Conservation (phyloP, 202 grass and related monocot genomes). For the Hordeum pubiflorum region DNA sequence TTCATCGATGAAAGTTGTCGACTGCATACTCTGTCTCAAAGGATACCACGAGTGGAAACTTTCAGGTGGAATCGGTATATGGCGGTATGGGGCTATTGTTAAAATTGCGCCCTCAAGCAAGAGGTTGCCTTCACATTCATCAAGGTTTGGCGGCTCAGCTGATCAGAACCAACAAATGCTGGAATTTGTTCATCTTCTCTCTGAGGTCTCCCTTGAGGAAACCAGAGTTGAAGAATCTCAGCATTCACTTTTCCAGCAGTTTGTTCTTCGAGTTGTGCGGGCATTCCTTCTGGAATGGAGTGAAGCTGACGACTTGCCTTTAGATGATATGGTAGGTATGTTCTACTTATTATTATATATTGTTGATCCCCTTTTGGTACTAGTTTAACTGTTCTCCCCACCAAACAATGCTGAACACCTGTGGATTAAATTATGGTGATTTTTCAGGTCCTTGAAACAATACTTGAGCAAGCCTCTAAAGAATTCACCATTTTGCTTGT, state of each 20-base stretch:
- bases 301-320: slow-evolving; percentile 45
- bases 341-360: slow-evolving; percentile 19
- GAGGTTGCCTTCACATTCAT: slow-evolving; percentile 31
- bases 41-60: slow-evolving; percentile 77
- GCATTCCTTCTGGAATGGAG: slow-evolving; percentile 54
- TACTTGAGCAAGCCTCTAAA: slow-evolving; percentile 67
- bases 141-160: slow-evolving; percentile 29
- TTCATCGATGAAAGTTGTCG: slow-evolving; percentile 66
- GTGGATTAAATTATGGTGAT: not conserved
- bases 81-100: slow-evolving; percentile 72
- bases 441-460: slow-evolving; percentile 61
- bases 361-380: not conserved
- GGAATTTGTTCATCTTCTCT: slow-evolving; percentile 61
- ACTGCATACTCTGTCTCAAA: slow-evolving; percentile 86
- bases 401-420: not conserved
- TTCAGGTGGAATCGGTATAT: slow-evolving; percentile 70
- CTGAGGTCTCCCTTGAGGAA: slow-evolving; percentile 64
- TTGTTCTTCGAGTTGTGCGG: slow-evolving; percentile 53
- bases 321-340: slow-evolving; percentile 85
- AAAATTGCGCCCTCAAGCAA: slow-evolving; percentile 63
- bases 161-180: slow-evolving; percentile 56
- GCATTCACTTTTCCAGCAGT: slow-evolving; percentile 44
- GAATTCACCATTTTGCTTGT: slow-evolving; percentile 53
- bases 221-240: slow-evolving; percentile 45
- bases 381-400: not conserved